A percentile compares a stretch with the other conserved stretches of the same genome.
Conservation (phyloP, 768 basidiomycete species). For the Gloeophyllum trabeum region DNA sequence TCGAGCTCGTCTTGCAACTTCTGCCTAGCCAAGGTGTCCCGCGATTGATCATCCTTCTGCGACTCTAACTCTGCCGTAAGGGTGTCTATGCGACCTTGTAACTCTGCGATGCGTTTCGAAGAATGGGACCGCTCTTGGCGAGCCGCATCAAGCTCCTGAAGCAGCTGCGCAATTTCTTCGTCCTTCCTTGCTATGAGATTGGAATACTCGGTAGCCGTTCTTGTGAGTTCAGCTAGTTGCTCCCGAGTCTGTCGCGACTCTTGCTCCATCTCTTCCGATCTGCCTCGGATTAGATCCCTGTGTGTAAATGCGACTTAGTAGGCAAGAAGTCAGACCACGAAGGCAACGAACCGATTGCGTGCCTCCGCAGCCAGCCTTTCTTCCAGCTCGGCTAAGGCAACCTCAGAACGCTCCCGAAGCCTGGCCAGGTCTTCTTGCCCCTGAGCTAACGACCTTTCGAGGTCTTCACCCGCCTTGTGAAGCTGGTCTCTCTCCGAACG, state of each 20-base stretch:
- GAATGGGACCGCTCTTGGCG: conserved; percentile 43
- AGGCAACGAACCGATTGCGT: conserved; percentile 44
- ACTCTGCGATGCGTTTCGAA: conserved; percentile 49
- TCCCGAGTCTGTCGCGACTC: conserved; percentile 63
- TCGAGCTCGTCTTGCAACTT: conserved; percentile 80
- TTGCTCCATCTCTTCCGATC: conserved; percentile 49
- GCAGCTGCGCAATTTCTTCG: conserved; percentile 45
- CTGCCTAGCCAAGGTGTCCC: conserved; percentile 29
- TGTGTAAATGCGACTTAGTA: conserved; percentile 4
- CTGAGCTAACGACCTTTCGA: conserved; percentile 53
- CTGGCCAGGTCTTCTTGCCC: conserved; percentile 74
- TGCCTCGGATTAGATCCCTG: conserved; percentile 57
- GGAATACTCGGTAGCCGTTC: conserved; percentile 68
- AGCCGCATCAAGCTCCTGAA: conserved; percentile 38
- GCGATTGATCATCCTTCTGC: conserved; percentile 44
- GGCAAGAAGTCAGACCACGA: conserved; percentile 1
- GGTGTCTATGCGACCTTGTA: conserved; percentile 60
- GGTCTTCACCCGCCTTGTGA: conserved; percentile 54
- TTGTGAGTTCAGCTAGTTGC: conserved; percentile 68
- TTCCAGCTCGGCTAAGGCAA: conserved; percentile 54
- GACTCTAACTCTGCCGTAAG: conserved; percentile 51
- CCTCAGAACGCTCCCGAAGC: conserved; percentile 66
- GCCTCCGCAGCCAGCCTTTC: conserved; percentile 55
- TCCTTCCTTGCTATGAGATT: conserved; percentile 70
- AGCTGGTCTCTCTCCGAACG: conserved; percentile 50